phyloP scores from a whole-genome alignment of 2,329 filamentous ascomycete species.

The Fusarium mundagurra region DNA sequence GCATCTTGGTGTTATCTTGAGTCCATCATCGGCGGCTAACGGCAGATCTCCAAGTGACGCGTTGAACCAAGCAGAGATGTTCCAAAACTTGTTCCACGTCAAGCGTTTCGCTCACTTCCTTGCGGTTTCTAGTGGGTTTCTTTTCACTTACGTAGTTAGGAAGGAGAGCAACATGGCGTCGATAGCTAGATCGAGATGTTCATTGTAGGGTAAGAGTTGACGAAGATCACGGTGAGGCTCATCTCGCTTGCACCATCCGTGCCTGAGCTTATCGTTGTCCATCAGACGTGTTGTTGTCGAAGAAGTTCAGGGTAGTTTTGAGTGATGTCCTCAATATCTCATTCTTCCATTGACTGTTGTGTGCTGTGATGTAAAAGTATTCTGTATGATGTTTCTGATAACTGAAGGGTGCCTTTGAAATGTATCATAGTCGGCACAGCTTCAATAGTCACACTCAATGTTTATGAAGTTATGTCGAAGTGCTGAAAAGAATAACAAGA shows the following conservation, averaged over 20 bases:
- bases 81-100: neutral
- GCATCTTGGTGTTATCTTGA: neutral
- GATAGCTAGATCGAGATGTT: neutral
- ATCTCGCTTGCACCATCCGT: neutral
- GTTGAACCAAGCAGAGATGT: neutral
- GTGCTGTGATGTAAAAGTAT: neutral
- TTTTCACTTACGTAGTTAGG: slow-evolving; percentile 3
- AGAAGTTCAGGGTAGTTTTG: neutral
- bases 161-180: neutral
- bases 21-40: neutral
- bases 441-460: accelerated
- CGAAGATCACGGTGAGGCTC: neutral
- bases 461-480: accelerated
- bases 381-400: neutral
- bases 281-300: neutral
- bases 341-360: neutral
- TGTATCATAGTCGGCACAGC: accelerated
- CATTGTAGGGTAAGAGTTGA: slow-evolving; percentile 2
- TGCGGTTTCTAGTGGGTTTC: slow-evolving; percentile 15
- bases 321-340: neutral
- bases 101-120: neutral
- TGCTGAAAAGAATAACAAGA: neutral
- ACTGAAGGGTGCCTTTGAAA: neutral
- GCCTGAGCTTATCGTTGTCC: neutral
- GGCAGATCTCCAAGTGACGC: neutral